Base-by-base conservation (phyloP, 208 protist species). In the Phytomonas francai region DNA sequence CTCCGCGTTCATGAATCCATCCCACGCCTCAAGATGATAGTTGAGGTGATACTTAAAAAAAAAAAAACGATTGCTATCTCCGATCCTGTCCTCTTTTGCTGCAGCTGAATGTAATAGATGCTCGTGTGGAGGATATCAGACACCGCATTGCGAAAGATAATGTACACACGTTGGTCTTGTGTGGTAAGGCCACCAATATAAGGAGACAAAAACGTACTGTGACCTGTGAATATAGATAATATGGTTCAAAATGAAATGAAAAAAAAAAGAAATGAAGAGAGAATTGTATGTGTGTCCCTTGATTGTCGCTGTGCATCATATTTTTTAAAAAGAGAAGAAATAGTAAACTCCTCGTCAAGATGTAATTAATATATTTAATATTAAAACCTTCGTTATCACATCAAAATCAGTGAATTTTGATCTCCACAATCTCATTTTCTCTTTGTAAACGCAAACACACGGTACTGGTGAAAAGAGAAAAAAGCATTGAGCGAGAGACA, bases 201-300 rank as follows among this genome's bases (percentile, higher is more conserved):
- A 19, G 1, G 8, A 54, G n/a, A n/a, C n/a, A 22, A 54, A 54
- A 54, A 22, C 2, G 45, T 5, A 54, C 45, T 54, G 11, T 5
- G 45, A 7, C 6, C 19, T 54, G 19, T 25, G 19, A 25, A 25
- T 54, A 54, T 25, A 54, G 19, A 54, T 11, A 36, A 36, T 36
- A 66, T 51, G 27, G 27, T 25, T 45, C n/a, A 70, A 64, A 69
- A 33, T 14, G n/a, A 70, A 49, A 56, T n/a, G 22, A n/a, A 12
- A 60, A 8, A 59, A 22, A 70, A 70, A 59, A 68, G 57, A 74
- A 70, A 59, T 63, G 57, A 74, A 56, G 36, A 64, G 11, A 42
- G 31, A 27, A 56, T 28, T 59, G n/a, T n/a, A 58, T 39, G 56
- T 5, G 16, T 25, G 3, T 19, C 51, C 42, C 25, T 30, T 36